Evolutionary conservation across 177 flowering plant genomes (phyloP), one percentile per base, ranked within the genome.

Genomic region (Vitis hybrid): DNA sequence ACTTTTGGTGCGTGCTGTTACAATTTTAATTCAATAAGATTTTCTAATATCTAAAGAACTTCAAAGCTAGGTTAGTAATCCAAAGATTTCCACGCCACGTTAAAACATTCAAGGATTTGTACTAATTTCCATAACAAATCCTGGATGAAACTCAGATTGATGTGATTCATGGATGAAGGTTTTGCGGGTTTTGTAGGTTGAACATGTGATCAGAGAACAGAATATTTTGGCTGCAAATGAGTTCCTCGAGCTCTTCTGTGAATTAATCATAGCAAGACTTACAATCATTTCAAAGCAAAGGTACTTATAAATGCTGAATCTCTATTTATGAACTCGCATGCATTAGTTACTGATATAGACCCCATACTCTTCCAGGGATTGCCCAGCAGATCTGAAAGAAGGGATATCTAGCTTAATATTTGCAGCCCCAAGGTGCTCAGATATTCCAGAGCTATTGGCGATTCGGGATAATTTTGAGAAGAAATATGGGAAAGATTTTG

Each of bases 371-470:
- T 28, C 8, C 84, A 95, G 98, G 87, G 90, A 88, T 69, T 93
- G 99, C 76, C 99, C 99, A 1, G 85, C 84, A 38, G 99, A 95
- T 80, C 82, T 93, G 65, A 95, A 95, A 78, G 99, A 95, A 84
- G 98, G 97, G 54, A 90, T 95, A 66, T 80, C 92, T 17, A 93
- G 97, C 73, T 72, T 95, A 59, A 85, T 94, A 62, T 95, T 93
- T 82, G 95, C 98, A 10, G 89, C 86, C 28, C 98, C 99, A 11
- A 81, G 99, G 73, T 91, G 95, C 79, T 83, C 97, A 14, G 99
- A 93, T 68, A 88, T 93, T 73, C 98, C 98, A 22, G 99, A 95
- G 76, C 81, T 95, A 8, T 67, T 64, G 69, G 77, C 83, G 22
- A 75, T 95, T 19, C 79, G 87, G 31, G 77, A 86, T 65, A 81